Evolutionary conservation across 805 yeast species (phyloP).

Genomic region (Candida dendrica): DNA sequence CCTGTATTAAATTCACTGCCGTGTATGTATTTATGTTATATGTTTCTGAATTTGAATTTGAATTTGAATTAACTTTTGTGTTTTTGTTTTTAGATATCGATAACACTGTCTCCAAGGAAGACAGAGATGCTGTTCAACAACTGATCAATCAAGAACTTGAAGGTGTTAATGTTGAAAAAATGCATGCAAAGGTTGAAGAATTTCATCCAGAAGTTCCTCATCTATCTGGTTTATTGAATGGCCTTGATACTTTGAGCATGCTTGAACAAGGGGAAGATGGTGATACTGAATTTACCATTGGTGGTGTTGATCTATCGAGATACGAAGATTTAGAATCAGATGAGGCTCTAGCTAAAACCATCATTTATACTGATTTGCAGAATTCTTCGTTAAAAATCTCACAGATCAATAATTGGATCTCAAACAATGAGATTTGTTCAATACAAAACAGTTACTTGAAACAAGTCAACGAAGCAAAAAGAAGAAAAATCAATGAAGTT

Average conservation of each 20-base stretch:
- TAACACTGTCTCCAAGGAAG: constrained; percentile 26
- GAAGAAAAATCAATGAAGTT: constrained; percentile 35
- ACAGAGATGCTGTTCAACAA: constrained; percentile 28
- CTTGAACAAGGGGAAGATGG: constrained; percentile 5
- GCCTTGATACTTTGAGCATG: no score
- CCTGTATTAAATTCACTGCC: constrained; percentile 29
- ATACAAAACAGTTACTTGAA: constrained; percentile 22
- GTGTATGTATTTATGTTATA: constrained; percentile 24
- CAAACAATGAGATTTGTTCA: constrained; percentile 26
- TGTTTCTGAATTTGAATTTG: no score
- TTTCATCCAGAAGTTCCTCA: constrained; percentile 13
- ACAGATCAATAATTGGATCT: constrained; percentile 29
- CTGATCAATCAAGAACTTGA: constrained; percentile 21
- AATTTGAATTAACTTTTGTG: not conserved
- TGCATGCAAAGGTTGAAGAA: constrained; percentile 15
- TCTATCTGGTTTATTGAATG: not conserved
- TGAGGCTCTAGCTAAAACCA: constrained; percentile 17
- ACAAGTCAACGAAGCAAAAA: constrained; percentile 28
- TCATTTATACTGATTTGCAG: constrained; percentile 24
- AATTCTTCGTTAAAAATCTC: constrained; percentile 30
- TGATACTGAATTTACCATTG: constrained; percentile 15
- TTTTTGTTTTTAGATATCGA: constrained; percentile 24
- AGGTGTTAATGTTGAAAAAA: not conserved
- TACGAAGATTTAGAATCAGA: constrained; percentile 23
- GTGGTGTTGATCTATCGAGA: constrained; percentile 27